A percentile compares a stretch with the other conserved stretches of the same genome.
phyloP scores from a whole-genome alignment of 2,329 filamentous ascomycete genomes.

The Macrophomina tecta region DNA sequence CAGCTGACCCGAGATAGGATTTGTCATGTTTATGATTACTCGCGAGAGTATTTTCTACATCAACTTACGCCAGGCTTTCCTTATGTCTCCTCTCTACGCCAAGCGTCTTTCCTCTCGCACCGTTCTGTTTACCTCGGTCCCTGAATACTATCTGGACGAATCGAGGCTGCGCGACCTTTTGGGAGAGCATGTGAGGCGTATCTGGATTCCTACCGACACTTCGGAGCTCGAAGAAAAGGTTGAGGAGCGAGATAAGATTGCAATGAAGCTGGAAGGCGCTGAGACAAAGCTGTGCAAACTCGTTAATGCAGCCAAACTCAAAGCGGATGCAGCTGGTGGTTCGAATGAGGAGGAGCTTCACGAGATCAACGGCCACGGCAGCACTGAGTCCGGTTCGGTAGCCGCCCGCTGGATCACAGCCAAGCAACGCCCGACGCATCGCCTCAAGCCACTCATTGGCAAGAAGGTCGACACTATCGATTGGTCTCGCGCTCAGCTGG shows the following conservation, averaged over 20 bases:
- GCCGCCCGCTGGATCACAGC: constrained; percentile 25
- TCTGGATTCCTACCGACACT: constrained; percentile 27
- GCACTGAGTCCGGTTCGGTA: constrained; percentile 14
- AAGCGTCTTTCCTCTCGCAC: constrained; percentile 88
- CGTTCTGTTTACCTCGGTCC: constrained; percentile 68
- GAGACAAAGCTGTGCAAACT: constrained; percentile 27
- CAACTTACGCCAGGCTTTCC: constrained; percentile 90
- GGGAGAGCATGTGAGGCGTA: constrained; percentile 23
- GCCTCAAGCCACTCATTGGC: constrained; percentile 26
- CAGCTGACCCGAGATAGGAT: constrained; percentile 52
- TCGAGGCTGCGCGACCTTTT: constrained; percentile 23
- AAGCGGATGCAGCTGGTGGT: constrained; percentile 1
- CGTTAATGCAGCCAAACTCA: constrained; percentile 17
- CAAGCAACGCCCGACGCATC: constrained; percentile 26
- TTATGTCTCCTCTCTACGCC: constrained; percentile 82
- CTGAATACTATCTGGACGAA: constrained; percentile 22
- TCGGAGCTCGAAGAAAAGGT: constrained; percentile 25
- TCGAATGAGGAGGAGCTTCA: constrained; percentile 19
- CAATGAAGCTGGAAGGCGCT: constrained; percentile 19
- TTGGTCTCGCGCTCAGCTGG: constrained; percentile 25
- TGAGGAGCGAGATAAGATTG: constrained; percentile 24
- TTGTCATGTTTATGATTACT: constrained; percentile 86
- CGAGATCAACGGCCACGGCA: constrained; percentile 18
- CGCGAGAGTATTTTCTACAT: constrained; percentile 91
- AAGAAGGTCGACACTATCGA: constrained; percentile 28